These are phyloP conservation scores for Phytophthora fragariae DNA, from an alignment of 352 stramenopile species.

Conservation along the genomic window DNA sequence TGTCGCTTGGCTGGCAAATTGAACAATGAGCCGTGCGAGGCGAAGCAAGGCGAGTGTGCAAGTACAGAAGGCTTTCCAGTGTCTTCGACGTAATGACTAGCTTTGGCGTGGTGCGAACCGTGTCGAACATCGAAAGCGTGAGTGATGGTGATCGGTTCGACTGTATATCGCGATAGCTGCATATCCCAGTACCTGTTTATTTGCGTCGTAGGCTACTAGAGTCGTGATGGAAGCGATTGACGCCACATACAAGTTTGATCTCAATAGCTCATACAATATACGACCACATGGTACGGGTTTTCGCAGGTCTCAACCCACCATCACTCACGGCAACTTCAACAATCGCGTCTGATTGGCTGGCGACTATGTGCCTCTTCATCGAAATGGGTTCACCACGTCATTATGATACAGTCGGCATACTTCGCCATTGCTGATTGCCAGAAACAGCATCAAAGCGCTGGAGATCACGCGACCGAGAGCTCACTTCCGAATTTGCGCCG, in stretches of 20 bases:
- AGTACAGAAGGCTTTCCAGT: background rate
- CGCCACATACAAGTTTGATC: background rate
- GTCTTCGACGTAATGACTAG: constrained; percentile 2
- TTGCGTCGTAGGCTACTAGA: background rate
- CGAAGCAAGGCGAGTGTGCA: too few species aligned
- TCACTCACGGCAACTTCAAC: constrained; percentile 35
- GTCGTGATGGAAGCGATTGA: background rate
- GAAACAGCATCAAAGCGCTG: background rate
- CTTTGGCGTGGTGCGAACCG: background rate
- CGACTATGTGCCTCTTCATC: constrained; percentile 5
- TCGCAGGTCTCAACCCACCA: constrained; percentile 32
- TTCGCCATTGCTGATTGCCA: background rate
- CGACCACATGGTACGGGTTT: constrained; percentile 3
- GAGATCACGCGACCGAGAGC: background rate
- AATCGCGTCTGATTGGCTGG: constrained; percentile 5
- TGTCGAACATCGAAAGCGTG: constrained; percentile 8
- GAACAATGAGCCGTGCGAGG: background rate
- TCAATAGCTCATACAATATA: background rate
- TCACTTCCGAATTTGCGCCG: constrained; percentile 29
- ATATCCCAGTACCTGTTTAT: background rate
- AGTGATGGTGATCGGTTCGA: constrained; percentile 1
- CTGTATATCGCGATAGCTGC: background rate
- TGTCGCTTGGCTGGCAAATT: constrained; percentile 2
- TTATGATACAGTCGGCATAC: background rate
- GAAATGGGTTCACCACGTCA: constrained; percentile 29